phyloP scores from a whole-genome alignment of 1,284 basidiomycete genomes.

The Tylopilus sp. region DNA sequence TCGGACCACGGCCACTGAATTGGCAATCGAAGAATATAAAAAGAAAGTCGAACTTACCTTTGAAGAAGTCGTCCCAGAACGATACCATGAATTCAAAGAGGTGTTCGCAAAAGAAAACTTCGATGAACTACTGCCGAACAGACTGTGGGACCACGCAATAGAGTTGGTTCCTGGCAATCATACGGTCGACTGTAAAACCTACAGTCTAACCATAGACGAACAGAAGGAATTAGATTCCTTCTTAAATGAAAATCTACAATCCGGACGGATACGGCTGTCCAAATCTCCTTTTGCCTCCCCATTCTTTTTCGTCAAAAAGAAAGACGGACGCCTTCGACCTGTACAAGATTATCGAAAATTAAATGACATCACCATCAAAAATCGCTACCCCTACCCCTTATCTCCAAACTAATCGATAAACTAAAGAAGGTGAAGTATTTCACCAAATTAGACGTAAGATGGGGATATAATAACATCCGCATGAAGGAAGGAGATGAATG shows the following conservation, averaged over 20 bases:
- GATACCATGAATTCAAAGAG: too few species aligned
- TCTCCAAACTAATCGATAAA: not conserved
- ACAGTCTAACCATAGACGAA: not conserved
- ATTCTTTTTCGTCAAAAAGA: not conserved
- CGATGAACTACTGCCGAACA: too few species aligned
- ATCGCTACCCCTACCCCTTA: not conserved
- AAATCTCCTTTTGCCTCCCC: not conserved
- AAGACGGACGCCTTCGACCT: not conserved
- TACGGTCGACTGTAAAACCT: not conserved
- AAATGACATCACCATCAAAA: not conserved
- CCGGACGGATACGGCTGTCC: fast-evolving
- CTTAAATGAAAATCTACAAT: not conserved
- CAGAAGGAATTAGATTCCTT: not conserved
- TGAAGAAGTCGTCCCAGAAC: too few species aligned
- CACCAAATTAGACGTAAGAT: not conserved
- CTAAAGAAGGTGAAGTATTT: not conserved
- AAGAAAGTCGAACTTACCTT: too few species aligned
- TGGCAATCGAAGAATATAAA: too few species aligned
- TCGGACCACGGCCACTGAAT: too few species aligned
- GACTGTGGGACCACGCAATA: too few species aligned
- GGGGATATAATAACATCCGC: constrained; percentile 8
- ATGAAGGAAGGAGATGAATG: constrained; percentile 12
- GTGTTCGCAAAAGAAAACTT: too few species aligned
- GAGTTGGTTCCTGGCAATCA: not conserved
- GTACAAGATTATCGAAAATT: not conserved